phyloP scores from a whole-genome alignment of 805 yeast species.

The Teunomyces cretensis region DNA sequence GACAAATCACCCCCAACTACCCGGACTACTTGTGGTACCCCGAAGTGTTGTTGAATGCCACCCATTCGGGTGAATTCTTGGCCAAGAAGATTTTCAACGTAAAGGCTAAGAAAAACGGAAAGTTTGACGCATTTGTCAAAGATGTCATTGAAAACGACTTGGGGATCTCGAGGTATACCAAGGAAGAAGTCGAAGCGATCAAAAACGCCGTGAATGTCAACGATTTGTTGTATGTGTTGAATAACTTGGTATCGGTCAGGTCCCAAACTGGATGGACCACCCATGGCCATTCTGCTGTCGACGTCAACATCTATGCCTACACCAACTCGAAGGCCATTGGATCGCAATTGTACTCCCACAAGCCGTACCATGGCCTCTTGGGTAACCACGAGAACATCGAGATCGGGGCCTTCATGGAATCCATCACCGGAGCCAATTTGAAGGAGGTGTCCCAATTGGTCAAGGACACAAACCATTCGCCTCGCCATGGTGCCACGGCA shows the following conservation, averaged over 20 bases:
- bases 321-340: conserved; percentile 54
- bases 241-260: conserved; percentile 72
- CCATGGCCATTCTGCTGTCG: conserved; percentile 95
- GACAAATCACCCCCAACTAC: conserved; percentile 65
- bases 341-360: conserved; percentile 29
- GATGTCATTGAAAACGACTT: conserved; percentile 62
- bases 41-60: conserved; percentile 63
- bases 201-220: conserved; percentile 8
- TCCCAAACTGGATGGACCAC: conserved; percentile 96
- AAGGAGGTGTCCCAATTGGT: conserved; percentile 48
- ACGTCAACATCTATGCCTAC: conserved; percentile 86
- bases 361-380: conserved; percentile 44
- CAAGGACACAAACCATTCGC: conserved; percentile 50
- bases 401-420: conserved; percentile 71
- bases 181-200: conserved; percentile 45
- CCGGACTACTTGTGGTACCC: conserved; percentile 93
- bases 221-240: conserved; percentile 51
- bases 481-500: conserved; percentile 13
- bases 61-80: conserved; percentile 76
- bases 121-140: conserved; percentile 46
- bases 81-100: conserved; percentile 45
- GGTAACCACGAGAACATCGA: conserved; percentile 90
- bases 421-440: conserved; percentile 50
- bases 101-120: conserved; percentile 17
- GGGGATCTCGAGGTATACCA: conserved; percentile 60